Evolutionary conservation across 768 basidiomycete species (phyloP), one percentile per base, ranked within the genome.

Genomic region (Pisolithus microcarpus): DNA sequence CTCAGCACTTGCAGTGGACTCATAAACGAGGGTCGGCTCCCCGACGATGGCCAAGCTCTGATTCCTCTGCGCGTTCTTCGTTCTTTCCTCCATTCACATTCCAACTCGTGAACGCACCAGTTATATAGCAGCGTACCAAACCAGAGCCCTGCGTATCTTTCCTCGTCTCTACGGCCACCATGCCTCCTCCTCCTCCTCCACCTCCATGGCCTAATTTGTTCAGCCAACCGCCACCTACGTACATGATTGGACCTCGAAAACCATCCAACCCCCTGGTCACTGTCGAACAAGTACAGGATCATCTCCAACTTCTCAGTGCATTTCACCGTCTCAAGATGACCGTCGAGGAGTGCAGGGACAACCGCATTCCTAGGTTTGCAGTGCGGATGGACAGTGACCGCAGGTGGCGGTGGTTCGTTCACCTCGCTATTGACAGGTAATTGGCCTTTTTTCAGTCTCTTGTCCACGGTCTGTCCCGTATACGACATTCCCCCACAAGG

Each of bases 371-470:
- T 8, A 43, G 19, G 8, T 56, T 55, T 4, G 65, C 59, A 7
- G 42, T 23, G 43, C 54, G 42, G 26, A 60, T 73, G 58, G 58
- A 63, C 10, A 58, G 48, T 16, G 60, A 59, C 0, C 48, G 57
- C 24, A 62, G 72, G 42, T 73, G 72, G 72, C 56, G 58, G 1
- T 73, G 73, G 73, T 73, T 73, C 53, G 59, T 74, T 26, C 55
- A 61, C 23, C 56, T 73, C 10, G 72, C 73, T 3, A 64, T 70
- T 6, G 70, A 73, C 42, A 60, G 72, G 72, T 67, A 37, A 19
- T 45, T 51, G 23, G 18, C 4, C 26, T 26, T 19, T 36, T 30
- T 21, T 38, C 28, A 21, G 28, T 18, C 43, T 15, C 2, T 5
- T n/a, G 3, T 19, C 3, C 30, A 3, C 15, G 43, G 31, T 47